Evolutionary conservation across 345 rosid genomes (phyloP).

Genomic region (Sonneratia alba): DNA sequence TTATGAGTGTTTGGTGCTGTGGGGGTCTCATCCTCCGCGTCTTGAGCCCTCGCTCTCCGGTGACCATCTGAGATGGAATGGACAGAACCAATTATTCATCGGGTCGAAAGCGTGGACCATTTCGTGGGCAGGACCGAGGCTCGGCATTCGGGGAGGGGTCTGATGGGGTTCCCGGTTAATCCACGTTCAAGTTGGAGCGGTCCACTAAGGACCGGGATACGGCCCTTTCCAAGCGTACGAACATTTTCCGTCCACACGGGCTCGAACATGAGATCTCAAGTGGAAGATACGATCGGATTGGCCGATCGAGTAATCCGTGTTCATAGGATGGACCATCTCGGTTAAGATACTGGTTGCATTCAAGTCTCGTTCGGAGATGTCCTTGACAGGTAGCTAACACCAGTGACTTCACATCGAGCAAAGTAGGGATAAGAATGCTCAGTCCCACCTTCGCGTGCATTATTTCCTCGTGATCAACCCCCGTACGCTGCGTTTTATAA

Average conservation of each 20-base stretch:
- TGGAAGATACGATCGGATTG: too few relatives aligned
- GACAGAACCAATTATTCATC: background rate
- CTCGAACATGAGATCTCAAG: too few relatives aligned
- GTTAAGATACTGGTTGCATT: background rate
- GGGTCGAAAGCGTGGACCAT: background rate
- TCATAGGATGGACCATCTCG: background rate
- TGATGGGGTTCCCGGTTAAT: too few relatives aligned
- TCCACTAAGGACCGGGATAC: too few relatives aligned
- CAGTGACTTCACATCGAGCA: background rate
- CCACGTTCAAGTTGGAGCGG: too few relatives aligned
- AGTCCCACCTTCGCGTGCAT: background rate
- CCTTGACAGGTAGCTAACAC: background rate
- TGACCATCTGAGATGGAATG: background rate
- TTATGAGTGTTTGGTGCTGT: background rate
- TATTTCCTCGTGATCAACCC: background rate
- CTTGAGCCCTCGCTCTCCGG: background rate
- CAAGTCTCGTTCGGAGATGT: background rate
- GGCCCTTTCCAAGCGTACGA: too few relatives aligned
- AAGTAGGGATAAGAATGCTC: slow-evolving; percentile 3
- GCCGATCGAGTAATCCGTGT: too few relatives aligned
- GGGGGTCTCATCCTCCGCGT: background rate
- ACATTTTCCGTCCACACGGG: too few relatives aligned
- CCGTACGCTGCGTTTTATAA: too few relatives aligned
- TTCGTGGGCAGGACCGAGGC: too few relatives aligned
- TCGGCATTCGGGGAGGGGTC: too few relatives aligned